A percentile compares a stretch with the other conserved stretches of the same genome.
Conservation (phyloP, 306 rosid genomes). For the Glycine soja region DNA sequence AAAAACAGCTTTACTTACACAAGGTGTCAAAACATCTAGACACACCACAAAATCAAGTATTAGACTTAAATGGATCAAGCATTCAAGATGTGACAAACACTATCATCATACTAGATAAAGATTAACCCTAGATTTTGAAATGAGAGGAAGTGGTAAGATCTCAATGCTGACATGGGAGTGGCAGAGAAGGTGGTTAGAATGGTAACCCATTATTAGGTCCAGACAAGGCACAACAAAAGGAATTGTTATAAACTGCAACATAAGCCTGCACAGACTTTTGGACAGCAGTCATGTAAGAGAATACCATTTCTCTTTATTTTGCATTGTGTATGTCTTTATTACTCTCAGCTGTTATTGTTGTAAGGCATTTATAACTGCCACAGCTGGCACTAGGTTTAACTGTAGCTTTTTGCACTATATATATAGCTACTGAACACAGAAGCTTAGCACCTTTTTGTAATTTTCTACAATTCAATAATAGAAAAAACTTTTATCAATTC, state of each 20-base stretch:
- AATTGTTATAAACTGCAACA: neutral
- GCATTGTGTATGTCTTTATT: neutral
- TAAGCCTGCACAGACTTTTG: neutral
- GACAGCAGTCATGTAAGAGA: neutral
- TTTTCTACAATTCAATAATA: neutral
- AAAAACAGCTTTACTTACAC: neutral
- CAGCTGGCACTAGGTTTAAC: neutral
- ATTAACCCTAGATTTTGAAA: neutral
- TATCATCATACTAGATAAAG: slow-evolving; percentile 2
- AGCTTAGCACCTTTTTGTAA: neutral
- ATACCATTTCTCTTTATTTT: neutral
- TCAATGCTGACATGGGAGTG: neutral
- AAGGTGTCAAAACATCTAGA: neutral
- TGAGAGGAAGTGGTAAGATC: neutral
- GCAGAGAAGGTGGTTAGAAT: neutral
- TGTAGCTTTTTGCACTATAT: neutral
- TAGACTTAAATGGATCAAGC: slow-evolving; percentile 4
- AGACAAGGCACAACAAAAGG: neutral
- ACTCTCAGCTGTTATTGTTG: neutral
- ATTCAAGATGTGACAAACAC: neutral
- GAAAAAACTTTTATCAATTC: neutral
- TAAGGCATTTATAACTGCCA: too few species aligned
- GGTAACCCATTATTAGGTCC: neutral
- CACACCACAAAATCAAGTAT: slow-evolving; percentile 30
- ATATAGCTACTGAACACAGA: neutral